These are phyloP conservation scores for Neofusicoccum sp. DNA, from an alignment of 2,329 filamentous ascomycete species.

Conservation along the genomic window DNA sequence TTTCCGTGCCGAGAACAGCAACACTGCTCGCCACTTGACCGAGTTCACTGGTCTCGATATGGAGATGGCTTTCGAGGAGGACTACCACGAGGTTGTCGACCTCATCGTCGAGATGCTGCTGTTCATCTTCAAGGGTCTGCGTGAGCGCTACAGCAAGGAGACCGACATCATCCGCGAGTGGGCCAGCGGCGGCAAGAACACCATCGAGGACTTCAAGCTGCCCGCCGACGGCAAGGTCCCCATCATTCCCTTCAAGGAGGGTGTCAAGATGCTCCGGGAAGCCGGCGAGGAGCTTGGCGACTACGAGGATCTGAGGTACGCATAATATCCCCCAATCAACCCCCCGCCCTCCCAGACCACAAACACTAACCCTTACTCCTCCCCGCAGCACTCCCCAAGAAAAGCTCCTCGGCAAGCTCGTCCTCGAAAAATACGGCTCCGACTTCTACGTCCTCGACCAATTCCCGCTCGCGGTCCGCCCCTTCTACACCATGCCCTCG, in stretches of 20 bases:
- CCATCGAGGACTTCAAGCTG: constrained; percentile 74
- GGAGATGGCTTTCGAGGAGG: constrained; percentile 81
- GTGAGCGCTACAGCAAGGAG: constrained; percentile 65
- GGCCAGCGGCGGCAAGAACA: constrained; percentile 55
- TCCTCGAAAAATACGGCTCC: constrained; percentile 84
- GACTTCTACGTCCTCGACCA: constrained; percentile 98
- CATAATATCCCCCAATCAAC: neutral
- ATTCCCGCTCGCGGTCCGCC: constrained; percentile 83
- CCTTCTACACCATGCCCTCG: constrained; percentile 85
- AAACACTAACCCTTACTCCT: neutral
- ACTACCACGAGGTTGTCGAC: constrained; percentile 72
- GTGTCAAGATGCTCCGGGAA: constrained; percentile 71
- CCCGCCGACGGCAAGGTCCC: constrained; percentile 73
- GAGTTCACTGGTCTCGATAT: constrained; percentile 88
- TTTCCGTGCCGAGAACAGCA: constrained; percentile 83
- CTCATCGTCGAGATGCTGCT: constrained; percentile 73
- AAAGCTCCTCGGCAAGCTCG: constrained; percentile 81
- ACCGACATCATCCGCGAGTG: constrained; percentile 66
- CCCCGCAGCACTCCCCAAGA: constrained; percentile 66
- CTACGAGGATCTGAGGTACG: constrained; percentile 69
- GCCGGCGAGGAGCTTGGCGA: constrained; percentile 74
- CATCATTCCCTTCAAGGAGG: constrained; percentile 74
- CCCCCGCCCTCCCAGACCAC: neutral
- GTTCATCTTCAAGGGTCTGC: constrained; percentile 74
- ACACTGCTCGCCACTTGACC: constrained; percentile 81